Conservation (phyloP, 129 eudicot species). For the Pseudognaphalium luteoalbum region DNA sequence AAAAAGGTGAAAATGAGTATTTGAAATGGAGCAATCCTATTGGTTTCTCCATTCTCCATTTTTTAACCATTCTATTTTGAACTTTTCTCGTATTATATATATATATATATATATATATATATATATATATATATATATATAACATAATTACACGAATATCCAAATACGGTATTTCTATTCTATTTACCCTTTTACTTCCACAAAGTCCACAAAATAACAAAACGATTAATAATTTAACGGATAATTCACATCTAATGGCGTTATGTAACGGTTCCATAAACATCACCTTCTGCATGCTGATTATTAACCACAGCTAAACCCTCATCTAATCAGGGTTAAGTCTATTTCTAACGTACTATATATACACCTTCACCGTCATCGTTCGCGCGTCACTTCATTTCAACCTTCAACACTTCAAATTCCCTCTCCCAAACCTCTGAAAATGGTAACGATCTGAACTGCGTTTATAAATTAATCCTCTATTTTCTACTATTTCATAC, state of each 20-base stretch:
- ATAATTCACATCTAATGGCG: not conserved
- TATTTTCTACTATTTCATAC: constrained; percentile 1
- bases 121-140: too few relatives aligned
- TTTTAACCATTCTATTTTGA: too few relatives aligned
- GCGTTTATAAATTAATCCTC: not conserved
- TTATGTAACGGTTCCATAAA: not conserved
- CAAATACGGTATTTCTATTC: too few relatives aligned
- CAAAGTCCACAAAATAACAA: not conserved
- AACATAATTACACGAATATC: too few relatives aligned
- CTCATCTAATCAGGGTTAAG: not conserved
- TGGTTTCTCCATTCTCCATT: too few relatives aligned
- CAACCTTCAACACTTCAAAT: constrained; percentile 21
- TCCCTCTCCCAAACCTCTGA: constrained; percentile 14
- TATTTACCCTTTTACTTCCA: too few relatives aligned
- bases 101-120: too few relatives aligned
- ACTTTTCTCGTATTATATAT: too few relatives aligned
- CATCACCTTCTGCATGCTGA: not conserved
- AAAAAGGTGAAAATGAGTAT: too few relatives aligned
- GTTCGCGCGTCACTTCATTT: constrained; percentile 35
- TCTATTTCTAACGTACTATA: not conserved
- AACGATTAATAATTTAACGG: not conserved
- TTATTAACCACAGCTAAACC: not conserved
- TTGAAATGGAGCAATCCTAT: too few relatives aligned
- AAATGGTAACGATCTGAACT: constrained; percentile 34
- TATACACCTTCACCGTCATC: not conserved